A percentile compares a stretch with the other conserved stretches of the same genome.
phyloP scores from a whole-genome alignment of 2,329 filamentous ascomycete species.

The Cladosporium oxysporum region DNA sequence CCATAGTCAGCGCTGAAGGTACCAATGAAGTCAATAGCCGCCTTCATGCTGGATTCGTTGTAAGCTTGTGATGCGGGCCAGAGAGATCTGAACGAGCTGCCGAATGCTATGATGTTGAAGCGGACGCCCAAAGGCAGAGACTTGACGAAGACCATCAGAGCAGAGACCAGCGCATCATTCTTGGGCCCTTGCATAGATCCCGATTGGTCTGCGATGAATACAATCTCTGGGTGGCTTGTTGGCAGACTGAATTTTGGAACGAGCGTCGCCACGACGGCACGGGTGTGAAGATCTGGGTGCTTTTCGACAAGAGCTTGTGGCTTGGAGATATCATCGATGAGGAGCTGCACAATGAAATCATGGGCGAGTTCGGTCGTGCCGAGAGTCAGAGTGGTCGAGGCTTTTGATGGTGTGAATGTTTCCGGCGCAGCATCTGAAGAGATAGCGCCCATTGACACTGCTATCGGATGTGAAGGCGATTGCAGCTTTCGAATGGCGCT shows the following conservation, averaged over 20 bases:
- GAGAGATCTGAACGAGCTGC: constrained; percentile 49
- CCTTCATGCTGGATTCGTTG: constrained; percentile 46
- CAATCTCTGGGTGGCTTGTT: constrained; percentile 59
- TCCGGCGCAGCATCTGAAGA: constrained; percentile 46
- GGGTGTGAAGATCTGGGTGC: constrained; percentile 61
- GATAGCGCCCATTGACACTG: constrained; percentile 63
- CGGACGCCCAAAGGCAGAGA: constrained; percentile 63
- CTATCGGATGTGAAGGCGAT: constrained; percentile 68
- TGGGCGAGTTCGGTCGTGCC: constrained; percentile 56
- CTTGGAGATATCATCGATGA: constrained; percentile 60
- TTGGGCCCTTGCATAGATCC: constrained; percentile 61
- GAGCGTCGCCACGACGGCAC: constrained; percentile 69
- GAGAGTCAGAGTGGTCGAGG: constrained; percentile 62
- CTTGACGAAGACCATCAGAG: constrained; percentile 65
- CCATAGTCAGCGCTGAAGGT: constrained; percentile 51
- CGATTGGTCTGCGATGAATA: constrained; percentile 72
- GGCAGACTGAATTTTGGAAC: constrained; percentile 70
- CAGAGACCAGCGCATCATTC: constrained; percentile 56
- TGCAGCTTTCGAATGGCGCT: constrained; percentile 63
- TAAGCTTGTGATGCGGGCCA: constrained; percentile 53
- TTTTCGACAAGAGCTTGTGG: constrained; percentile 67
- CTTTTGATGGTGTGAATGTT: constrained; percentile 58
- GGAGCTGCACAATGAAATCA: constrained; percentile 68
- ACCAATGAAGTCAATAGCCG: constrained; percentile 47
- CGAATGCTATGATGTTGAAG: constrained; percentile 73